Conservation (phyloP, 2,329 filamentous ascomycete genomes). For the Chalara sp. region DNA sequence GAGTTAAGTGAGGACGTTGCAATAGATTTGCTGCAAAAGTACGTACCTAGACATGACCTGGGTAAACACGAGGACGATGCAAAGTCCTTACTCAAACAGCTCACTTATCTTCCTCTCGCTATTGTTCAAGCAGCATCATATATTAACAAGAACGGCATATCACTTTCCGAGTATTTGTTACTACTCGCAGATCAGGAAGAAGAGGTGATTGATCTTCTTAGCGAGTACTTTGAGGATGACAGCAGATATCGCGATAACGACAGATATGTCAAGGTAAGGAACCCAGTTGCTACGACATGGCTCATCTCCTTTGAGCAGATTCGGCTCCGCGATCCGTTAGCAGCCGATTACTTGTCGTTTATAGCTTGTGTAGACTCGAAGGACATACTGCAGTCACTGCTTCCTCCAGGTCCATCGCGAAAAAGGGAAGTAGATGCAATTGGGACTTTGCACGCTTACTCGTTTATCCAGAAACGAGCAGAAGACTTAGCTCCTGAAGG, state of each 20-base stretch:
- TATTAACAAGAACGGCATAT: conserved; percentile 11
- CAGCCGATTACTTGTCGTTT: conserved; percentile 29
- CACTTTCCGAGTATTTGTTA: conserved; percentile 27
- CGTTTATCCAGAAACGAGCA: no score
- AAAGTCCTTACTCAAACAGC: background rate
- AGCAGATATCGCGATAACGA: background rate
- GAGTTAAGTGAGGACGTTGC: conserved; percentile 26
- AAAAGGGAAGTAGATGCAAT: conserved; percentile 6
- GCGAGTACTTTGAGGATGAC: conserved; percentile 15
- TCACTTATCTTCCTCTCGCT: background rate
- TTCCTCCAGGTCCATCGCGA: conserved; percentile 15
- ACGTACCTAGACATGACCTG: conserved; percentile 10
- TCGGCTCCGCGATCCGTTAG: conserved; percentile 18
- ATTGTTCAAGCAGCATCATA: background rate
- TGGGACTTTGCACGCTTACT: conserved; percentile 6
- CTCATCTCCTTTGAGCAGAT: conserved; percentile 25
- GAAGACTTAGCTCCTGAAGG: no score
- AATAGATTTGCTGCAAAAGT: conserved; percentile 17
- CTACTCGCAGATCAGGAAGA: conserved; percentile 27
- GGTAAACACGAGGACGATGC: background rate
- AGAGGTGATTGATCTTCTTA: conserved; percentile 26
- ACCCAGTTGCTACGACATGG: background rate
- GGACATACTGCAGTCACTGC: conserved; percentile 30
- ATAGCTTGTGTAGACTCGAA: conserved; percentile 21
- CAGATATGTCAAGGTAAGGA: no score